A percentile compares a stretch with the other conserved stretches of the same genome.
Evolutionary conservation across 1,284 basidiomycete species (phyloP).

Genomic region (Leccinum solheimii): DNA sequence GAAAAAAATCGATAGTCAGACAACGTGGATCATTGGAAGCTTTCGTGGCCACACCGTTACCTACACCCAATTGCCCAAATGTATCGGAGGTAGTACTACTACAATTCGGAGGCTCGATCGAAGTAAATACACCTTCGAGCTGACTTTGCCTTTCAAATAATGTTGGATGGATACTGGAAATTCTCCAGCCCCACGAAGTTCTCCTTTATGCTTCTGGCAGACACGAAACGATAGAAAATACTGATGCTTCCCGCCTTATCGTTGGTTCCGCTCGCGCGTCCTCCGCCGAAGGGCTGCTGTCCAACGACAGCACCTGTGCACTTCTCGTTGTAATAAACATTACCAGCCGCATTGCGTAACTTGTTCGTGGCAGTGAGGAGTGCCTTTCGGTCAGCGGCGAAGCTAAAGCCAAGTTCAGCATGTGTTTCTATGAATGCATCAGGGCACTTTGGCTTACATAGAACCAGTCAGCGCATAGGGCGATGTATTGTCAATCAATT

Average conservation of each 20-base stretch:
- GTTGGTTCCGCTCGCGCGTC: constrained; percentile 92
- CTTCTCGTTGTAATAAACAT: constrained; percentile 96
- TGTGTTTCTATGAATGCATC: neutral
- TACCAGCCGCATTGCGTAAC: constrained; percentile 84
- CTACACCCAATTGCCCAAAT: neutral
- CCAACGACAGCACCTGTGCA: constrained; percentile 96
- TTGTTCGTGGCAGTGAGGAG: constrained; percentile 75
- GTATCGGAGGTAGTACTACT: neutral
- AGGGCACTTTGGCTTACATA: constrained; percentile 55
- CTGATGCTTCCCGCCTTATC: constrained; percentile 95
- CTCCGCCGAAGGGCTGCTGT: constrained; percentile 97
- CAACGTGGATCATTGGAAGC: neutral
- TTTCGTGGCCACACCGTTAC: neutral
- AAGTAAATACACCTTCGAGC: neutral
- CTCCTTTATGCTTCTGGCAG: constrained; percentile 94
- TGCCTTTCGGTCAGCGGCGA: constrained; percentile 77
- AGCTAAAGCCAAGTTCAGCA: constrained; percentile 48
- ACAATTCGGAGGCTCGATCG: too few species aligned
- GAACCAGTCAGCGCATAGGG: constrained; percentile 90
- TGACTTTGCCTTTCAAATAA: constrained; percentile 46
- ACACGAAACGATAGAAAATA: constrained; percentile 90
- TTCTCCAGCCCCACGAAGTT: constrained; percentile 82
- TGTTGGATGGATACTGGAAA: constrained; percentile 84
- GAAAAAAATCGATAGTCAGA: neutral
- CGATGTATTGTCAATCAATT: constrained; percentile 86